Base-by-base conservation (phyloP, 257 asterid genomes). In the Forsythia suspensa region DNA sequence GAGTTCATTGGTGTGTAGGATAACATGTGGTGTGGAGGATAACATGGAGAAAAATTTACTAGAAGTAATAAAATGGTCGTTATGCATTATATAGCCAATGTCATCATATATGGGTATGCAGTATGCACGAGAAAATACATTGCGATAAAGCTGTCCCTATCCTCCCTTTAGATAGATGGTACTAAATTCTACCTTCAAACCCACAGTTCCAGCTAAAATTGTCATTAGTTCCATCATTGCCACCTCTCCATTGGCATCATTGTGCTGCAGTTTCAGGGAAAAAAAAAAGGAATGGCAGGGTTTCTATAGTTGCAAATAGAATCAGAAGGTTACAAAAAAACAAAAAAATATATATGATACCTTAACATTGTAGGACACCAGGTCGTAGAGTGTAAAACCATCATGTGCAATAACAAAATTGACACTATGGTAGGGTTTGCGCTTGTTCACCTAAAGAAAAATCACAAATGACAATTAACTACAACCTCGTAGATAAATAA, bases 191-290 rank as follows among this genome's bases (percentile, higher is more conserved):
- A 92, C 99, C 98, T 95, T 95, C 99, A 85, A 82, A 83, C 42
- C 99, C 99, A 83, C 99, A 95, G 79, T 95, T 95, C 99, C 99
- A 95, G 90, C 99, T 93, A 80, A 91, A 92, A 78, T 93, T 95
- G 80, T 95, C 98, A 76, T 95, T 93, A 85, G 92, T 16, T 81
- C 99, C 99, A 83, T 95, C 99, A 80, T 88, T 92, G 78, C 99
- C 99, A 70, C 94, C 92, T 95, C 98, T 70, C 99, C 99, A 82
- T 95, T 95, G 67, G 95, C 97, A 81, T 88, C 92, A 88, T 95
- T 95, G 80, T 95, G 99, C 99, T 95, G 92, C 83, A 55, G 70
- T 79, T 80, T 78, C 81, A 80, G 73, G 70, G 77, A 71, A 24
- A 40, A 84, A 38, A 65, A 48, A 11, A 65, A 41, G 72, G 59